A percentile compares a stretch with the other conserved stretches of the same genome.
Evolutionary conservation across 306 rosid genomes (phyloP).

Genomic region (Ochetophila trinervis): DNA sequence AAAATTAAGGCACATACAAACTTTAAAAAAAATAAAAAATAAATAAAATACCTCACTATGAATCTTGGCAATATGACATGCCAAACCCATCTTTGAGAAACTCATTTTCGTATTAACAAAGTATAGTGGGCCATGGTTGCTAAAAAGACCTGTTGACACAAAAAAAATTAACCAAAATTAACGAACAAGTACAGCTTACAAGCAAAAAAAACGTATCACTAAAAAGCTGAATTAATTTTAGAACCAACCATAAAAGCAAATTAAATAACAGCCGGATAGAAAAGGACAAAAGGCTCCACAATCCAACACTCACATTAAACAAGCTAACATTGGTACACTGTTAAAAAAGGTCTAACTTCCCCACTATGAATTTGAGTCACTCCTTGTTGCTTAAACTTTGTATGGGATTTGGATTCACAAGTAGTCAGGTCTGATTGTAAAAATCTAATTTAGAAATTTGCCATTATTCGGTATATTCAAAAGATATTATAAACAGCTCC

Average conservation of each 20-base stretch:
- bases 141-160: constrained; percentile 87
- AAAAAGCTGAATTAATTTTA: constrained; percentile 11
- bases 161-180: constrained; percentile 16
- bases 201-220: constrained; percentile 5
- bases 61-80: constrained; percentile 96
- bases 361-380: not conserved
- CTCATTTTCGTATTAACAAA: constrained; percentile 72
- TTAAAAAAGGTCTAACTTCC: not conserved
- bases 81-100: constrained; percentile 89
- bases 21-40: constrained; percentile 10
- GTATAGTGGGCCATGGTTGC: constrained; percentile 97
- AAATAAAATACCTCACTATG: constrained; percentile 77
- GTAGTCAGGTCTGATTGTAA: not conserved
- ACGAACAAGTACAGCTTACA: no score
- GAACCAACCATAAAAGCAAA: not conserved
- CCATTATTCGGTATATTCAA: not conserved
- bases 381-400: not conserved
- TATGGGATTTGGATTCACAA: not conserved
- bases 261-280: not conserved
- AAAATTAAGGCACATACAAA: constrained; percentile 1
- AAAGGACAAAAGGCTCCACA: not conserved
- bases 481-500: not conserved
- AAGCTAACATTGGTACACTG: not conserved
- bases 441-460: not conserved
- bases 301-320: not conserved